Evolutionary conservation across 1,139 yeast genomes (phyloP), one percentile per base, ranked within the genome.

Genomic region (Debaryomyces robertsiae): DNA sequence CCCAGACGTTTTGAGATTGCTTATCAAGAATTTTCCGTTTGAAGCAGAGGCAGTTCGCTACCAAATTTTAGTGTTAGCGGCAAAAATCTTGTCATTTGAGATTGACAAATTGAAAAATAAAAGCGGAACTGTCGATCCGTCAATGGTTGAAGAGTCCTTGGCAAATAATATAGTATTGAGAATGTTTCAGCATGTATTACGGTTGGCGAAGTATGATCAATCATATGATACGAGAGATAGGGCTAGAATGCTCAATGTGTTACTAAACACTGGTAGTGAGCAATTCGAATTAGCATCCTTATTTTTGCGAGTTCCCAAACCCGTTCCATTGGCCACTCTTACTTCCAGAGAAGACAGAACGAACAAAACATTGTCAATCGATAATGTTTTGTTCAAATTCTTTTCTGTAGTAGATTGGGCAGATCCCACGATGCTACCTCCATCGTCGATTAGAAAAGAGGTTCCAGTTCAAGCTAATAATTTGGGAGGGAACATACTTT

Each of bases 221-320:
- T 78, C 81, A 5, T 82, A 81, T 53, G 97, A 89, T 56, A 79
- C 88, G 0, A 75, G 98, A 46, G 98, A 94, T 56, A 75, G 94
- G 43, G 88, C 96, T 0, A 73, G 98, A 47, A 74, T 85, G 70
- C 70, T 89, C 32, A 69, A 78, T 28, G 77, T 81, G 1, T 75
- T 75, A 35, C 70, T 75, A 31, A 61, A 64, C 39, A 54, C 62
- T 2, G 65, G 65, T 43, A 64, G 45, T 31, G 61, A 60, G 22
- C 63, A 67, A 43, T 57, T 61, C 6, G 81, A 82, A 47, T 68
- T 94, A 48, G 93, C 95, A 0, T 73, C 86, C 0, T 69, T 94
- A 32, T 70, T 93, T 42, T 72, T 93, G 28, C 96, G 90, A 55
- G 93, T 87, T 0, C 89, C 94, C 2, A 90, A 91, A 53, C 89